phyloP scores from a whole-genome alignment of 352 stramenopile genomes.

The Phytophthora capsici region DNA sequence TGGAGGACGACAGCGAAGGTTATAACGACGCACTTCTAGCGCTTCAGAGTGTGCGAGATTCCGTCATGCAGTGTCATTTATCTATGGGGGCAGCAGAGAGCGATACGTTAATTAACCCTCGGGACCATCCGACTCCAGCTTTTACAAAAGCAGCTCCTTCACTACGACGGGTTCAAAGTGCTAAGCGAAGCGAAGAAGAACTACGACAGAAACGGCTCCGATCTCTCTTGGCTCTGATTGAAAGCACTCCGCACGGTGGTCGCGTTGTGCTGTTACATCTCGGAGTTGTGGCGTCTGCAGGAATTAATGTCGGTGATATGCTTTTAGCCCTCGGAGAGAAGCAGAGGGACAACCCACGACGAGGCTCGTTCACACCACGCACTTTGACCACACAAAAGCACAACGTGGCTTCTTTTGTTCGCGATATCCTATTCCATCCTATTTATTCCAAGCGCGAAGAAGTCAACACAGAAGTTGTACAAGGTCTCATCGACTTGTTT shows the following conservation, averaged over 20 bases:
- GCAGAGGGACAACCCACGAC: slow-evolving; percentile 47
- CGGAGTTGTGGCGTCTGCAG: slow-evolving; percentile 47
- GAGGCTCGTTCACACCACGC: slow-evolving; percentile 27
- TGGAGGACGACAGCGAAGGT: slow-evolving; percentile 38
- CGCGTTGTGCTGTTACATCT: slow-evolving; percentile 70
- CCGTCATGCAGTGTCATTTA: slow-evolving; percentile 65
- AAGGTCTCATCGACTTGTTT: slow-evolving; percentile 67
- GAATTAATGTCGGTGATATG: slow-evolving; percentile 63
- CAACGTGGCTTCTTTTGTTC: slow-evolving; percentile 66
- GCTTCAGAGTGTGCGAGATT: slow-evolving; percentile 68
- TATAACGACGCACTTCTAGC: slow-evolving; percentile 65
- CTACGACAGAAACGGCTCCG: slow-evolving; percentile 47
- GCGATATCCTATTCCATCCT: slow-evolving; percentile 79
- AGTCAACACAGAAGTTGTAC: slow-evolving; percentile 43
- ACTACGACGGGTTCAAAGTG: slow-evolving; percentile 39
- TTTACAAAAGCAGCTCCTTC: slow-evolving; percentile 26
- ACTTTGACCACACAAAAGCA: slow-evolving; percentile 50
- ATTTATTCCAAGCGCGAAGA: slow-evolving; percentile 67
- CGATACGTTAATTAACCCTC: slow-evolving; percentile 30
- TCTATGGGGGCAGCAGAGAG: slow-evolving; percentile 49
- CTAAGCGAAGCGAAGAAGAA: slow-evolving; percentile 40
- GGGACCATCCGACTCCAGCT: slow-evolving; percentile 4
- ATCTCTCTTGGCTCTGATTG: slow-evolving; percentile 59
- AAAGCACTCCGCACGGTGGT: slow-evolving; percentile 53
- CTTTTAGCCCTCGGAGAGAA: slow-evolving; percentile 62